A percentile compares a stretch with the other conserved stretches of the same genome.
Evolutionary conservation across 306 rosid species (phyloP).

Genomic region (Dryas octopetala): DNA sequence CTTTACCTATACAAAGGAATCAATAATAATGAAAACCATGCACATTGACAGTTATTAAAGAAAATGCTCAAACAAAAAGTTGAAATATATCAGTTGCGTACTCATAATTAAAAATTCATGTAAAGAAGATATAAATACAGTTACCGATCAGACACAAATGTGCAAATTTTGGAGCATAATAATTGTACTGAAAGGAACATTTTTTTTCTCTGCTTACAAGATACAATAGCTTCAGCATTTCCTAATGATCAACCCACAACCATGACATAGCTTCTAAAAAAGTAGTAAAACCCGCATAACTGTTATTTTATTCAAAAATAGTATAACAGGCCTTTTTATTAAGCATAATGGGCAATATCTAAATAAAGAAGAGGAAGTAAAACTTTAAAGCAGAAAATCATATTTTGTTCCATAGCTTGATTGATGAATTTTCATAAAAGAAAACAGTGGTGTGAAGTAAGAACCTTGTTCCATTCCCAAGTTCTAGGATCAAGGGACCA

Average conservation of each 20-base stretch:
- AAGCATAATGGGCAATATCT: background rate
- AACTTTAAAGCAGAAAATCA: background rate
- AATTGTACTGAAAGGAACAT: background rate
- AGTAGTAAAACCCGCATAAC: background rate
- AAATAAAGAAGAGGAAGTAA: background rate
- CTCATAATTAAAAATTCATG: background rate
- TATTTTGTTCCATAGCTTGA: background rate
- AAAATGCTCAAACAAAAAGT: background rate
- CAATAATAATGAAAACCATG: background rate
- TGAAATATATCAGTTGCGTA: background rate
- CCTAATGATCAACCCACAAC: background rate
- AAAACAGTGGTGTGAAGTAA: background rate
- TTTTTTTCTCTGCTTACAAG: background rate
- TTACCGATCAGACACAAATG: background rate
- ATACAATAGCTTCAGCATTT: background rate
- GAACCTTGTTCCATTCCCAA: constrained; percentile 99
- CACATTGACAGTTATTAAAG: constrained; percentile 3
- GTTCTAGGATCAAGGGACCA: constrained; percentile 99
- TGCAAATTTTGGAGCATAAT: background rate
- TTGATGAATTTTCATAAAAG: background rate
- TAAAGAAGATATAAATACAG: background rate
- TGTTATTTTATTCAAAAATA: background rate
- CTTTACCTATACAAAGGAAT: constrained; percentile 62
- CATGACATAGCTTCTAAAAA: background rate
- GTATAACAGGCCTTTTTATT: background rate